Conservation (phyloP, 139 green algal genomes). For the Volvox africanus region DNA sequence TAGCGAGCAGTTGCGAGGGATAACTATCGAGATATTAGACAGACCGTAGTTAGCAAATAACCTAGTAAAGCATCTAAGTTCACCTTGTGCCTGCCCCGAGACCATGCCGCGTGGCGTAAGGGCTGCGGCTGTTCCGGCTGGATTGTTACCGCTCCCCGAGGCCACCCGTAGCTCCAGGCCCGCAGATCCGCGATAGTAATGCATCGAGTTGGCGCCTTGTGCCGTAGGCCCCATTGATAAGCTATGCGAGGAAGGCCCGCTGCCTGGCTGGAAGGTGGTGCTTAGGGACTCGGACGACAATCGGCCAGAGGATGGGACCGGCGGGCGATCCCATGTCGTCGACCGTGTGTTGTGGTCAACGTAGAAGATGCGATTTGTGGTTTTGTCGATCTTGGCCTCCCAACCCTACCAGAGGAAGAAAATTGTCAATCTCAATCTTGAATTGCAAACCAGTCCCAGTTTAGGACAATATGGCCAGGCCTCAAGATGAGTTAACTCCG, state of each 20-base stretch:
- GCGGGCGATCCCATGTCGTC: conserved; percentile 87
- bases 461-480: too few relatives aligned
- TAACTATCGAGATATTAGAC: too few relatives aligned
- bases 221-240: neutral
- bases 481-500: too few relatives aligned
- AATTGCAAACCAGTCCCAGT: too few relatives aligned
- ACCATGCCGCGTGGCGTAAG: neutral
- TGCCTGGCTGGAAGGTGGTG: conserved; percentile 31
- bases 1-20: too few relatives aligned
- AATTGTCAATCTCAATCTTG: too few relatives aligned
- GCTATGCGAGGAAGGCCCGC: neutral
- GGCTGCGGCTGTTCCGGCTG: neutral
- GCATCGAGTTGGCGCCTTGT: neutral
- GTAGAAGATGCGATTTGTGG: conserved; percentile 83
- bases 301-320: conserved; percentile 28
- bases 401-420: conserved; percentile 76
- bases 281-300: conserved; percentile 33
- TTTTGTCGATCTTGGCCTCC: conserved; percentile 88
- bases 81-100: neutral
- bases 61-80: neutral
- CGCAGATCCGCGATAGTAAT: neutral
- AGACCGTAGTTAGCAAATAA: too few relatives aligned
- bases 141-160: neutral
- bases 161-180: conserved; percentile 1
- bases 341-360: conserved; percentile 95